Evolutionary conservation across 768 basidiomycete genomes (phyloP), one percentile per base, ranked within the genome.

Genomic region (Rhizopogon vulgaris): DNA sequence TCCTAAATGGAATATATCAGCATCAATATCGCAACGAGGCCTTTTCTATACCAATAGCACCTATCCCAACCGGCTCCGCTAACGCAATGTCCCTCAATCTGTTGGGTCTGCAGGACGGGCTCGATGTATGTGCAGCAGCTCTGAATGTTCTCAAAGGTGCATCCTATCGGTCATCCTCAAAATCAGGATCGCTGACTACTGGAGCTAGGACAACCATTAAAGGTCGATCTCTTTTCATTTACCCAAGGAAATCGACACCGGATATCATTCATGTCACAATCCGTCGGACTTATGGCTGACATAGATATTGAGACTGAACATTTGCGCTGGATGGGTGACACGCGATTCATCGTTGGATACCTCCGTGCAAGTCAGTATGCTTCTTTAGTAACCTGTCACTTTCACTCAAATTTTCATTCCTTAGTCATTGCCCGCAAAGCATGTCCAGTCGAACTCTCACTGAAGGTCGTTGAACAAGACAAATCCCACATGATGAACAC

Each of bases 291-390:
- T 30, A 87, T 92, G 82, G 90, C 92, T 3, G 90, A 94, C 56
- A 53, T 91, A 38, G 91, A 93, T 68, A 69, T 89, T 41, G 86
- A 86, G 51, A 94, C 92, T 1, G 91, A 94, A 54, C 71, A 89
- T 59, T 67, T 94, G 38, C 79, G 90, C 8, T 93, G 87, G 85
- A 84, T 94, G 84, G 92, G 92, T 9, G 86, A 85, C 60, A 71
- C 76, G 11, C 84, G 92, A 8, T 94, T 94, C 65, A 64, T 85
- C 28, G 70, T 79, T 53, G 92, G 92, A 8, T 80, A 81, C 61
- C 62, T 94, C 3, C 74, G 80, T 46, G 88, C 85, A 65, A 60
- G 89, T 89, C 62, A 55, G 82, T 46, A 1, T 12, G 14, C 17
- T 9, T 1, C 37, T 14, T 38, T 48, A 1, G 25, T 18, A 38